Base-by-base conservation (phyloP, 352 stramenopile species). In the Globisporangium paddicum region DNA sequence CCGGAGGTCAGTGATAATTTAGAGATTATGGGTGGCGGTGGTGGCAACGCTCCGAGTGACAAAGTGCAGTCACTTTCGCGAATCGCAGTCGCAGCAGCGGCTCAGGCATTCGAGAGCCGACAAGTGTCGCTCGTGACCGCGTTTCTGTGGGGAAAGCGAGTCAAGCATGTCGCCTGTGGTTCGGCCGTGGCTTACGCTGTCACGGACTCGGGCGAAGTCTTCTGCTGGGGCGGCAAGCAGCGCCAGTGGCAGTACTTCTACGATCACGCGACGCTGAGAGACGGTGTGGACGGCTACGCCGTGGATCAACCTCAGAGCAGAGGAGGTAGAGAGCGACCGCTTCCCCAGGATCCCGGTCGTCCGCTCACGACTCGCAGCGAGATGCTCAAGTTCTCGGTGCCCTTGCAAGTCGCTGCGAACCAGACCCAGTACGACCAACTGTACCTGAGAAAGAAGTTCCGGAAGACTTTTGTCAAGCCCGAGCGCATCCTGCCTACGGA, bases 171-270 rank as follows among this genome's bases (percentile, higher is more conserved):
- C 8, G 64, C 74, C 0, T 79, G 75, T 26, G 82, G 84, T 1
- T 40, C 68, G 14, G 63, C 71, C 21, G 69, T 92, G 6, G 71
- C 71, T 0, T 90, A 86, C 41, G 84, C 79, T 5, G 67, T 93
- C 19, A 89, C 84, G 10, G 82, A 90, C 50, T 55, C 77, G 1
- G 82, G 82, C 2, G 76, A 92, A 68, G 58, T 87, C 0, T 92
- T 88, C 54, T 90, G 78, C 53, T 93, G 84, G 84, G 84, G 84
- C 25, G 84, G 82, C 3, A 89, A 82, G 56, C 78, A 79, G 32
- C 77, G 77, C 5, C 63, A 70, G 44, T 93, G 83, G 83, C 60
- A 65, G 30, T 91, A 90, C 38, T 87, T 91, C 46, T 90, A 93
- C 49, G 72, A 90, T 38, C 62, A 77, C 23, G 42, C 26, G 5